Base-by-base conservation (phyloP, 1,139 yeast genomes). In the Taphrina betulina region DNA sequence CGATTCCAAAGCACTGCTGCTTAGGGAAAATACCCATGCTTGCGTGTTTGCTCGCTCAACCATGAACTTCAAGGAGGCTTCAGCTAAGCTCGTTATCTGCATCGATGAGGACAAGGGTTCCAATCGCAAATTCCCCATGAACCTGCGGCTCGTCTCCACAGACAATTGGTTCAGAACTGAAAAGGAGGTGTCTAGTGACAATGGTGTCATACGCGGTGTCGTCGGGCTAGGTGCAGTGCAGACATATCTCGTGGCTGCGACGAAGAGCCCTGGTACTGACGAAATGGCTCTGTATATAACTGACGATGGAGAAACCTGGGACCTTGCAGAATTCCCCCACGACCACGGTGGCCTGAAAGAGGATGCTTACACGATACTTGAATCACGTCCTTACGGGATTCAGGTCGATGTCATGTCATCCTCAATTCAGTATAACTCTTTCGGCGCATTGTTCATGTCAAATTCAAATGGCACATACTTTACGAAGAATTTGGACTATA, bases 391-490 rank as follows among this genome's bases (percentile, higher is more conserved):
- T 0, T 71, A 75, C 63, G 78, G 87, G 0, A 66, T 85, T 8
- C 80, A 81, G 61, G 64, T 85, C 8, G 73, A 78, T 23, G 76
- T 78, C 8, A 70, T 64, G 58, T 61, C 63, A 31, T 63, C 66
- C 31, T 58, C 64, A 12, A 55, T 61, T 3, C 58, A 63, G 10
- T 37, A 17, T 29, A 55, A 58, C 24, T 53, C 60, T 3, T 48
- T 69, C 60, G 68, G 78, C 66, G 67, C 79, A 7, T 65, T 85
- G 12, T 80, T 77, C 63, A 70, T 79, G 2, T 80, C 88, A 2
- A 86, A 83, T 65, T 80, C 85, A 2, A 71, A 79, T 2, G 94
- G 95, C 1, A 66, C 79, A 40, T 74, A 73, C 53, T 83, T 79
- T 67, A 72, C 71, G 16, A 75, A 74, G 59, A 63, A 78, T 7